Conservation (phyloP, 495 filamentous ascomycete species). For the Hyaloscypha hepaticicola region DNA sequence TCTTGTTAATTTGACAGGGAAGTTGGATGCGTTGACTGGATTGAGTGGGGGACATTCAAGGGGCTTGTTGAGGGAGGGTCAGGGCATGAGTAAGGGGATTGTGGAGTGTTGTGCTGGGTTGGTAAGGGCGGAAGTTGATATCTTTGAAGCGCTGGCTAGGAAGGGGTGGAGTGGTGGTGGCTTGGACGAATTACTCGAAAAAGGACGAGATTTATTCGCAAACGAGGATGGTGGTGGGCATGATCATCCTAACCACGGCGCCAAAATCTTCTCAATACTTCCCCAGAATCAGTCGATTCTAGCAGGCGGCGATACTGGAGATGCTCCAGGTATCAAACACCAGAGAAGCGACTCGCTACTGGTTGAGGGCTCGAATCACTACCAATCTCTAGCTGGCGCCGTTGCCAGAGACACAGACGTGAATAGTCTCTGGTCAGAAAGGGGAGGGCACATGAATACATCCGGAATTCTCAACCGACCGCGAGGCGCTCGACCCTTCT, state of each 20-base stretch:
- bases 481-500: conserved; percentile 51
- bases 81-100: conserved; percentile 56
- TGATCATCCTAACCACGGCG: conserved; percentile 37
- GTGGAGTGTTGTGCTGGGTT: conserved; percentile 60
- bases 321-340: conserved; percentile 26
- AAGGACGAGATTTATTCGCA: conserved; percentile 60
- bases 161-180: conserved; percentile 66
- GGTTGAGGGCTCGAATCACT: conserved; percentile 39
- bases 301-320: conserved; percentile 8
- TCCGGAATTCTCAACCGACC: conserved; percentile 43
- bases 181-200: conserved; percentile 59
- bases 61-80: conserved; percentile 52
- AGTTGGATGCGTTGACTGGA: conserved; percentile 58
- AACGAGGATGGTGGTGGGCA: conserved; percentile 41
- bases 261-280: conserved; percentile 57
- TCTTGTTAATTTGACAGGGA: conserved; percentile 56
- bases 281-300: conserved; percentile 54
- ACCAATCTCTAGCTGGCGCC: conserved; percentile 49
- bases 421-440: conserved; percentile 48
- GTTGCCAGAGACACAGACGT: conserved; percentile 37
- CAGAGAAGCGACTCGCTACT: conserved; percentile 46
- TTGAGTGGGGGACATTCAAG: conserved; percentile 58
- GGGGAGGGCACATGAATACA: conserved; percentile 13
- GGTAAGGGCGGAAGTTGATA: conserved; percentile 63
- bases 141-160: conserved; percentile 61